Evolutionary conservation across 1,284 basidiomycete species (phyloP).

Genomic region (Pseudozyma sp.): DNA sequence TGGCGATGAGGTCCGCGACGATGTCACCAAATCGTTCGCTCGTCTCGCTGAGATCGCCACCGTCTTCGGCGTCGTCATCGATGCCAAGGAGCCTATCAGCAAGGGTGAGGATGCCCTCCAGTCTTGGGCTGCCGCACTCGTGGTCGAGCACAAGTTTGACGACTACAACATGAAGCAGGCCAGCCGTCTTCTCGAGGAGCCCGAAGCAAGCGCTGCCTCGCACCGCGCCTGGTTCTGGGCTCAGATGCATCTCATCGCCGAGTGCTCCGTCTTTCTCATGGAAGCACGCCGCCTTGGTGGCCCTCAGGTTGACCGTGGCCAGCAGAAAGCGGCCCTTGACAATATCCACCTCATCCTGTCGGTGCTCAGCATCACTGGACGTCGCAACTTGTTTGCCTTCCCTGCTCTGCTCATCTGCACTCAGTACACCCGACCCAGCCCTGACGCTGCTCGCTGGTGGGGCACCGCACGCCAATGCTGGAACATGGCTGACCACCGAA

Average conservation of each 20-base stretch:
- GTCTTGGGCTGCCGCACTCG: slow-evolving; percentile 70
- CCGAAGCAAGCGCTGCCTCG: slow-evolving; percentile 53
- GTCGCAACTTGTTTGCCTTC: slow-evolving; percentile 48
- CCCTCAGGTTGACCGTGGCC: slow-evolving; percentile 31
- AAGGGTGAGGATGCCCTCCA: slow-evolving; percentile 48
- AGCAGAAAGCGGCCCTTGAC: slow-evolving; percentile 46
- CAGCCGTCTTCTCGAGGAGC: slow-evolving; percentile 65
- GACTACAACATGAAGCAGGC: slow-evolving; percentile 69
- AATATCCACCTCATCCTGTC: slow-evolving; percentile 52
- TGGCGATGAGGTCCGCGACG: slow-evolving; percentile 51
- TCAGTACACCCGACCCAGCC: slow-evolving; percentile 43
- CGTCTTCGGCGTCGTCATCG: slow-evolving; percentile 69
- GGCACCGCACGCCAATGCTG: slow-evolving; percentile 49
- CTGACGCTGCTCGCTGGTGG: slow-evolving; percentile 48
- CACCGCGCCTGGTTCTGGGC: slow-evolving; percentile 70
- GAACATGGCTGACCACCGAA: slow-evolving; percentile 42
- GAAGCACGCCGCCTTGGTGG: slow-evolving; percentile 61
- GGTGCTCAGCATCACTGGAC: slow-evolving; percentile 45
- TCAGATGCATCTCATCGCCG: slow-evolving; percentile 71
- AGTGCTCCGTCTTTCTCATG: slow-evolving; percentile 71
- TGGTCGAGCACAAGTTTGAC: slow-evolving; percentile 70
- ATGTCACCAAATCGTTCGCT: slow-evolving; percentile 68
- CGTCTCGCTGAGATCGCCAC: slow-evolving; percentile 70
- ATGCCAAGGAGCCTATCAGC: slow-evolving; percentile 33
- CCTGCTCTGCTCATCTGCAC: slow-evolving; percentile 49